Base-by-base conservation (phyloP, 2,329 filamentous ascomycete species). In the Talaromyces sp. region DNA sequence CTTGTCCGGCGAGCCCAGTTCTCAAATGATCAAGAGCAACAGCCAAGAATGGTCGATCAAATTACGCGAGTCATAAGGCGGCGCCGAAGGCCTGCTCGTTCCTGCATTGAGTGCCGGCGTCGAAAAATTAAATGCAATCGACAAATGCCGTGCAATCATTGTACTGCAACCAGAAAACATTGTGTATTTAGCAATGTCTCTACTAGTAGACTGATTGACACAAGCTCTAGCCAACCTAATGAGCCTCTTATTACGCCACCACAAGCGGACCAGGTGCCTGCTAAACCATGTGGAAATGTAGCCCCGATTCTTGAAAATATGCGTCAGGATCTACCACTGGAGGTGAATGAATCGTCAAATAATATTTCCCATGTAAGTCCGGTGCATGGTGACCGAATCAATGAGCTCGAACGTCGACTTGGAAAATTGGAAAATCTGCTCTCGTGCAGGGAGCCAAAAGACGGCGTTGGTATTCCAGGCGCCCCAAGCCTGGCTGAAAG, bases 121-220 rank as follows among this genome's bases (percentile, higher is more conserved):
- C 71, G 72, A 43, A 75, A 75, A 65, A 68, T 75, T 16, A 69
- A 70, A 41, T 75, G 73, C 54, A 71, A 75, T 57, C 72, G 69
- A 14, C 66, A 69, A 49, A 59, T 70, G 39, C 73, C 72, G 11
- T 75, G 73, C 60, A 69, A 68, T 2, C 71, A 68, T 27, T 75
- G 73, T 59, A 67, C 62, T 10, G 64, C 66, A 1, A 33, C 70
- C 19, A 65, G 63, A 19, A 73, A 70, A 62, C 68, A 64, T 7
- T 74, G 72, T 6, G 11, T 56, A 3, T 62, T 45, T 33, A 57
- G 2, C 19, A 47, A 27, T 37, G 14, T 5, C 7, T 7, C 22
- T 39, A n/a, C n/a, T 10, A 31, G 35, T 19, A 43, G 31, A 11
- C 22, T n/a, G 13, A n/a, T 14, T 19, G 10, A 41, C 3, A 54